Conservation (phyloP, 352 stramenopile genomes). For the Proteromonas lacertae region DNA sequence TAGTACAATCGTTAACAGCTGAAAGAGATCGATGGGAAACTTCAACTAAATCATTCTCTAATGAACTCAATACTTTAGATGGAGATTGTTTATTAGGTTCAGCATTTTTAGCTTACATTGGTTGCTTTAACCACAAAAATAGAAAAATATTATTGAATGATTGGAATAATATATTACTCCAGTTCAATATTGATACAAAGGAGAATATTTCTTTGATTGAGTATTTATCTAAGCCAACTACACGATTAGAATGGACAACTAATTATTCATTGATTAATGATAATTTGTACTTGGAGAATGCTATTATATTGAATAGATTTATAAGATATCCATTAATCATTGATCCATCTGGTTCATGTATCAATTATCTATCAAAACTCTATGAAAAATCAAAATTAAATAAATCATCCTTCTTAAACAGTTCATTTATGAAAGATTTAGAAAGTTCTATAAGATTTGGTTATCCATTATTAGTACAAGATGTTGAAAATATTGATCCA, state of each 20-base stretch:
- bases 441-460: slow-evolving; percentile 95
- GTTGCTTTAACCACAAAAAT: slow-evolving; percentile 86
- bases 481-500: slow-evolving; percentile 95
- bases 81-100: slow-evolving; percentile 74
- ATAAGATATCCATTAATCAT: slow-evolving; percentile 89
- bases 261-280: slow-evolving; percentile 72
- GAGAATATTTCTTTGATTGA: slow-evolving; percentile 55
- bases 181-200: slow-evolving; percentile 47
- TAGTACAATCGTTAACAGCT: slow-evolving; percentile 84
- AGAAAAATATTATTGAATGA: slow-evolving; percentile 57
- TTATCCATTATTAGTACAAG: slow-evolving; percentile 84
- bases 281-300: slow-evolving; percentile 90
- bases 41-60: slow-evolving; percentile 73
- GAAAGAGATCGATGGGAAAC: slow-evolving; percentile 91
- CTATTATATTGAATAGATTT: slow-evolving; percentile 84
- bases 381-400: slow-evolving; percentile 53
- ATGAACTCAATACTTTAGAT: slow-evolving; percentile 74
- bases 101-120: slow-evolving; percentile 88
- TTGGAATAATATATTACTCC: slow-evolving; percentile 69
- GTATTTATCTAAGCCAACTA: slow-evolving; percentile 67
- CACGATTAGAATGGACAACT: slow-evolving; percentile 42
- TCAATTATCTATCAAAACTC: slow-evolving; percentile 89
- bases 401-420: slow-evolving; percentile 94
- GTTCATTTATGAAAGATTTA: slow-evolving; percentile 97
- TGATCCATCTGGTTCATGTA: slow-evolving; percentile 83